Conservation (phyloP, 495 filamentous ascomycete genomes). For the Hypoxylon crocopeplum region DNA sequence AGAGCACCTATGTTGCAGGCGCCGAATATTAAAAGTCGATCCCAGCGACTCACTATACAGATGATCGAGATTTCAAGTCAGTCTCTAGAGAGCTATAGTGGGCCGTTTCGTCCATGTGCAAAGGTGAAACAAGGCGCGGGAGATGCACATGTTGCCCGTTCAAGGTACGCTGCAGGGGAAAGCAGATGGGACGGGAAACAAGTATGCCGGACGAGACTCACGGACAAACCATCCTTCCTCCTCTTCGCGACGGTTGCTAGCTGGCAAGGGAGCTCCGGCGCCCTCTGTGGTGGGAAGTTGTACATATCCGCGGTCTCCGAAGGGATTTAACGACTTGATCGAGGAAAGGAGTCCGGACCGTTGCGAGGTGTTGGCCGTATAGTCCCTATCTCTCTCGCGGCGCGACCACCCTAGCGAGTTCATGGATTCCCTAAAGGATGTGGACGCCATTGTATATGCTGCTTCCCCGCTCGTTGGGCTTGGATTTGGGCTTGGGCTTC, state of each 20-base stretch:
- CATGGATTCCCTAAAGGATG: conserved; percentile 90
- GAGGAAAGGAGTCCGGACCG: conserved; percentile 78
- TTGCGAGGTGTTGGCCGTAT: conserved; percentile 75
- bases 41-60: conserved; percentile 90
- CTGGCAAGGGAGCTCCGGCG: conserved; percentile 86
- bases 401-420: conserved; percentile 95
- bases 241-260: conserved; percentile 84
- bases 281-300: conserved; percentile 85
- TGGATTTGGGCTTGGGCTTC: conserved; percentile 2
- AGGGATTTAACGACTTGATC: conserved; percentile 87
- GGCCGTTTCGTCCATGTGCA: conserved; percentile 43
- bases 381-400: conserved; percentile 71
- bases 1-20: conserved; percentile 90
- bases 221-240: conserved; percentile 94
- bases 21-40: conserved; percentile 88
- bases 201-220: conserved; percentile 65
- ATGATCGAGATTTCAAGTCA: conserved; percentile 40
- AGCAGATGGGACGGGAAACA: conserved; percentile 21
- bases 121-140: conserved; percentile 47
- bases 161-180: conserved; percentile 43
- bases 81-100: conserved; percentile 33
- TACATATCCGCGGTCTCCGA: conserved; percentile 86
- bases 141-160: conserved; percentile 49
- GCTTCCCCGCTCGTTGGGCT: background rate
- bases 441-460: conserved; percentile 74